Conservation (phyloP, 2,329 filamentous ascomycete genomes). For the Arthroderma sp. region DNA sequence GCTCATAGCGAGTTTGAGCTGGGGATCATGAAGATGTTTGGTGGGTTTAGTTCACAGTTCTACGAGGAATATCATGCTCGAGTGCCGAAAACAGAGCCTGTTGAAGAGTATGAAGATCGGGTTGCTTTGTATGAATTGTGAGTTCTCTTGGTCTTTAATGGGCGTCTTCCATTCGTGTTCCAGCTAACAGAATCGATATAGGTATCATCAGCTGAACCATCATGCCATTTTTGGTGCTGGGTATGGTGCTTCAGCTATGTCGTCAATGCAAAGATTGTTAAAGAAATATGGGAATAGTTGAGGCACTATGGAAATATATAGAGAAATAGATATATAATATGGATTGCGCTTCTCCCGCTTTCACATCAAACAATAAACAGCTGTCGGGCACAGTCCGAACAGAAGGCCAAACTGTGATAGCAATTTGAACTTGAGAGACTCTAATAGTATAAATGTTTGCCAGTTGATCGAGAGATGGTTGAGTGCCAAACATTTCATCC, state of each 20-base stretch:
- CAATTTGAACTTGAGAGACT: too few species aligned
- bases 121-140: constrained; percentile 69
- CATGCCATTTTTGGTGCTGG: constrained; percentile 70
- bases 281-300: constrained; percentile 51
- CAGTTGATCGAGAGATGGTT: too few species aligned
- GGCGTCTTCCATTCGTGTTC: background rate
- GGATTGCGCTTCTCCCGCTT: too few species aligned
- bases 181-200: constrained; percentile 19
- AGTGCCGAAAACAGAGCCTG: constrained; percentile 67
- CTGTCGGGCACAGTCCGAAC: too few species aligned
- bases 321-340: too few species aligned
- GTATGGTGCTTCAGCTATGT: constrained; percentile 62
- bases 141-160: constrained; percentile 25
- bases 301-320: background rate
- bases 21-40: constrained; percentile 95
- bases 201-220: constrained; percentile 85
- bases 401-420: too few species aligned
- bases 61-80: constrained; percentile 63
- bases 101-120: constrained; percentile 72
- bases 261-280: constrained; percentile 63
- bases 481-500: too few species aligned
- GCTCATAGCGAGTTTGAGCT: constrained; percentile 82
- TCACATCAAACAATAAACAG: too few species aligned
- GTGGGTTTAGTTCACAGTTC: constrained; percentile 62
- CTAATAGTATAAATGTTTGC: too few species aligned